Percentiles rank a stretch among this genome's conserved stretches.
phyloP scores from a whole-genome alignment of 345 rosid species.

The Citrus mangshanensis region DNA sequence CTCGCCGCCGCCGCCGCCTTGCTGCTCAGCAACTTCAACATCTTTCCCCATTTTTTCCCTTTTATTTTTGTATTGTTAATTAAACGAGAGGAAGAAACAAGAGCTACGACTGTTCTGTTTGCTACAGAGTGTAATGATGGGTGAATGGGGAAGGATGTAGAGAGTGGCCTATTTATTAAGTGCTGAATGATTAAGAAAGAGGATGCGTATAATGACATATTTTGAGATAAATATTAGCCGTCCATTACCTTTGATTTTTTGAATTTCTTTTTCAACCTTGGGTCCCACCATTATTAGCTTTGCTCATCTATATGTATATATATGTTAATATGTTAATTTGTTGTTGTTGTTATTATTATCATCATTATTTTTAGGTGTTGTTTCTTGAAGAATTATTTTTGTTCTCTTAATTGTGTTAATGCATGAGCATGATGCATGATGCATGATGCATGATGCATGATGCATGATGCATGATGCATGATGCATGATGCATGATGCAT shows the following conservation, averaged over 20 bases:
- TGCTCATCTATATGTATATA: not conserved
- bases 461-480: not conserved
- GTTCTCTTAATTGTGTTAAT: not conserved
- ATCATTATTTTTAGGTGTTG: too few relatives aligned
- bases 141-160: not conserved
- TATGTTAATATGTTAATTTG: too few relatives aligned
- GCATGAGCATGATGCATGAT: not conserved
- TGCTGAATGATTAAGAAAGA: not conserved
- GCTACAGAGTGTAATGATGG: not conserved
- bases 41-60: not conserved
- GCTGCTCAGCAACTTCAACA: slow-evolving; percentile 16
- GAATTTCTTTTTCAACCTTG: not conserved
- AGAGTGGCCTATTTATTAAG: slow-evolving; percentile 22
- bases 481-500: not conserved
- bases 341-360: too few relatives aligned
- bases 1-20: slow-evolving; percentile 21
- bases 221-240: slow-evolving; percentile 29
- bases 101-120: not conserved
- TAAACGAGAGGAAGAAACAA: too few relatives aligned
- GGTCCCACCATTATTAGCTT: slow-evolving; percentile 28
- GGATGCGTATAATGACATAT: slow-evolving; percentile 9
- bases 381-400: not conserved
- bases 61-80: too few relatives aligned
- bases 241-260: slow-evolving; percentile 23
- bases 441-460: not conserved